phyloP scores from a whole-genome alignment of 2,329 filamentous ascomycete genomes.

The Scortechinia acanthostroma region DNA sequence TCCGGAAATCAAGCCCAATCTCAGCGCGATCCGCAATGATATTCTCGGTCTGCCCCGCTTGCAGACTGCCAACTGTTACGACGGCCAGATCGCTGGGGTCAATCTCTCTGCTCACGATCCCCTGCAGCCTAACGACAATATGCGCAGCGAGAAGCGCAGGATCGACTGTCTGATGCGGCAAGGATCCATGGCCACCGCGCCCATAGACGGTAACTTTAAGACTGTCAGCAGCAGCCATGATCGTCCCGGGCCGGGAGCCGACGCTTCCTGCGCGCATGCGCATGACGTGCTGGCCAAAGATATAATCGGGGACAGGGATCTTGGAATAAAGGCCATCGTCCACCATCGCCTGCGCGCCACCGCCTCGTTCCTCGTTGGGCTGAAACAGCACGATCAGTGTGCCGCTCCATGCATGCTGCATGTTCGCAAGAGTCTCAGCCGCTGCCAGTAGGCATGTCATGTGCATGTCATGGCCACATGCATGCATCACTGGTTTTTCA shows the following conservation, averaged over 20 bases:
- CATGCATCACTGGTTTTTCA: conserved; percentile 55
- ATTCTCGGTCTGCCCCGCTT: conserved; percentile 31
- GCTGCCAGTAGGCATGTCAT: conserved; percentile 48
- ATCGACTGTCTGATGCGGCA: conserved; percentile 33
- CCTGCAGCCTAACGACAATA: conserved; percentile 28
- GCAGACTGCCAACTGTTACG: conserved; percentile 31
- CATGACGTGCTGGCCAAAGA: conserved; percentile 46
- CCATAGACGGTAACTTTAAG: conserved; percentile 27
- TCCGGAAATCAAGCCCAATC: conserved; percentile 30
- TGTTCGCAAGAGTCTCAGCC: conserved; percentile 35
- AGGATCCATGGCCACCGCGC: conserved; percentile 30
- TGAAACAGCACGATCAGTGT: conserved; percentile 62
- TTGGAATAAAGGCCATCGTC: conserved; percentile 46
- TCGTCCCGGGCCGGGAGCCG: conserved; percentile 16
- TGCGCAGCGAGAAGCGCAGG: conserved; percentile 32
- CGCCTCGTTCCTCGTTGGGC: conserved; percentile 57
- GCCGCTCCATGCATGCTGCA: conserved; percentile 44
- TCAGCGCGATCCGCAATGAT: conserved; percentile 31
- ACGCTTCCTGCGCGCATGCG: conserved; percentile 22
- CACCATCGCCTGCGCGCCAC: conserved; percentile 56
- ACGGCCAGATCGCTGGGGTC: conserved; percentile 28
- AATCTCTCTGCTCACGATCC: conserved; percentile 26
- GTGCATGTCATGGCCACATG: conserved; percentile 64
- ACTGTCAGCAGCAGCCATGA: conserved; percentile 23
- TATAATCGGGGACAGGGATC: conserved; percentile 45